These are phyloP conservation scores for Trichosporon ovoides DNA, from an alignment of 1,284 basidiomycete genomes.

Conservation along the genomic window DNA sequence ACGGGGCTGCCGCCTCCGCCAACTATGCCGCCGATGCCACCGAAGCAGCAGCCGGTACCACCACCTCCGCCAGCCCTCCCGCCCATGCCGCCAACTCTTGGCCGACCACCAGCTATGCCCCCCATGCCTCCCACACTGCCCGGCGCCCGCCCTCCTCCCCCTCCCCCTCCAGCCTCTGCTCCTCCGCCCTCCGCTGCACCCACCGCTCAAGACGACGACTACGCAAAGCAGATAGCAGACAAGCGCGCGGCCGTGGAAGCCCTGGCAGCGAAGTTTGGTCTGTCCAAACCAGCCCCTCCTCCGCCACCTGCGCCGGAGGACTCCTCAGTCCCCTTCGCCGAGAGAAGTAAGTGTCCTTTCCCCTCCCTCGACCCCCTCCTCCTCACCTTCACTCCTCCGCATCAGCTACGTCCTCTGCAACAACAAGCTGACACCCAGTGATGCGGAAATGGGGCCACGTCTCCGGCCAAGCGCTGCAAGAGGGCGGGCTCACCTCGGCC, in stretches of 20 bases:
- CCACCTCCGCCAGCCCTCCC: slow-evolving; percentile 9
- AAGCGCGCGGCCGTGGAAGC: slow-evolving; percentile 70
- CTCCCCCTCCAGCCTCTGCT: not conserved
- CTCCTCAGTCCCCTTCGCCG: slow-evolving; percentile 29
- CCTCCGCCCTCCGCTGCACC: too few relatives aligned
- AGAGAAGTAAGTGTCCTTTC: slow-evolving; percentile 35
- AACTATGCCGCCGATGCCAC: slow-evolving; percentile 5
- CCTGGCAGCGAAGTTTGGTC: slow-evolving; percentile 55
- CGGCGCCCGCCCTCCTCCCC: not conserved
- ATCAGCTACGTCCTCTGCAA: too few relatives aligned
- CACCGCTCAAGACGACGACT: slow-evolving; percentile 1
- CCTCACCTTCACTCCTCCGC: too few relatives aligned
- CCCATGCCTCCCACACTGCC: slow-evolving; percentile 1
- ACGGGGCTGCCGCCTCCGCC: not conserved
- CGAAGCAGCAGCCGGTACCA: slow-evolving; percentile 3
- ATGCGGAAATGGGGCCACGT: slow-evolving; percentile 81
- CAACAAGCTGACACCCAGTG: too few relatives aligned
- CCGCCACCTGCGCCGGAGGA: slow-evolving; percentile 10
- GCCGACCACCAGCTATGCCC: slow-evolving; percentile 15
- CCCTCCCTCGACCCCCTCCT: too few relatives aligned
- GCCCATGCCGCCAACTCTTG: slow-evolving; percentile 3
- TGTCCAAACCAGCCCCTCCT: slow-evolving; percentile 8
- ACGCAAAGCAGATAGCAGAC: slow-evolving; percentile 44
- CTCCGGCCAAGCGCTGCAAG: slow-evolving; percentile 80
- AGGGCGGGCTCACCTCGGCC: slow-evolving; percentile 79